Evolutionary conservation across 2,329 filamentous ascomycete species (phyloP).

Genomic region (Cryphonectria japonica): DNA sequence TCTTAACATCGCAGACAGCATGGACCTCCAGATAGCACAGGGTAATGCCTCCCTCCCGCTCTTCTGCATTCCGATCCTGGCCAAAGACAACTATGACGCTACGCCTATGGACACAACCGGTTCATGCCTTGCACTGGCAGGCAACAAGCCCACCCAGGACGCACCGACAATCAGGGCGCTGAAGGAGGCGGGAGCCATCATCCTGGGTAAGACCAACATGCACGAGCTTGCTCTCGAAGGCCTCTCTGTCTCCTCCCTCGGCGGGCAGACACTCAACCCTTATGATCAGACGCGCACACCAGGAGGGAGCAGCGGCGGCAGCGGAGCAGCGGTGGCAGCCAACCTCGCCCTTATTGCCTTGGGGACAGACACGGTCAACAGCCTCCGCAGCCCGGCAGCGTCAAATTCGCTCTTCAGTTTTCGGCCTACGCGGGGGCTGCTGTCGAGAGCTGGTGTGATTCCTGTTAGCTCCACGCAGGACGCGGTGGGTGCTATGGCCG

Average conservation of each 20-base stretch:
- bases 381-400: conserved; percentile 62
- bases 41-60: conserved; percentile 56
- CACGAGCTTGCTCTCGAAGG: conserved; percentile 69
- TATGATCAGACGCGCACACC: conserved; percentile 69
- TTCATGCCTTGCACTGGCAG: conserved; percentile 52
- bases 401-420: conserved; percentile 64
- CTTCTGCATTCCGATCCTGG: conserved; percentile 63
- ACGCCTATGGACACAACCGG: conserved; percentile 60
- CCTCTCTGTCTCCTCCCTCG: conserved; percentile 63
- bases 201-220: conserved; percentile 64
- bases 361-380: conserved; percentile 66
- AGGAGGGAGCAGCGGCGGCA: conserved; percentile 66
- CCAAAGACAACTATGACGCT: conserved; percentile 69
- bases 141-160: conserved; percentile 49
- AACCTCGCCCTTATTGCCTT: conserved; percentile 62
- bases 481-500: conserved; percentile 57
- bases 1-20: conserved; percentile 48
- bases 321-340: conserved; percentile 59
- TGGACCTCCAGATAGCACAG: conserved; percentile 50
- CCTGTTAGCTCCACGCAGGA: conserved; percentile 63
- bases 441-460: conserved; percentile 55
- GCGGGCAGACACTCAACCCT: conserved; percentile 67
- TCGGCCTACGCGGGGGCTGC: conserved; percentile 57
- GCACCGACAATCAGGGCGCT: conserved; percentile 55
- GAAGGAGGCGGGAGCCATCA: conserved; percentile 55